Evolutionary conservation across 345 rosid genomes (phyloP), one percentile per base, ranked within the genome.

Genomic region (Rhodamnia argentea): DNA sequence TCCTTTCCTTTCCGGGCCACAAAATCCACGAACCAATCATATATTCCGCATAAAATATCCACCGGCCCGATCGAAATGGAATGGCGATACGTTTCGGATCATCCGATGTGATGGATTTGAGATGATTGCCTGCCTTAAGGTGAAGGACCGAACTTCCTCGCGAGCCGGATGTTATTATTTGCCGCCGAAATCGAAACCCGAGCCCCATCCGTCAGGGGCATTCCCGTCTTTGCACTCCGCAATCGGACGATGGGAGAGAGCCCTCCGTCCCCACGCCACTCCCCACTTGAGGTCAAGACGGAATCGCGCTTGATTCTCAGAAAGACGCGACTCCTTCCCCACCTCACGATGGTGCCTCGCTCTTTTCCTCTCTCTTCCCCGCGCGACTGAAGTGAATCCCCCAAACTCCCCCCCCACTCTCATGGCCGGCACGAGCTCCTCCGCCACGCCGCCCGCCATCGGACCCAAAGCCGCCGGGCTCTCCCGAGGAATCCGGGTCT

Each of bases 351-450:
- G 44, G 0, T 1, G 22, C 32, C 52, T 37, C 70, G 27, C 64
- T 1, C 84, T 83, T 7, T 26, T 24, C 57, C 42, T 50, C 23
- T 27, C 44, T 52, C 13, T 27, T 6, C 23, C 29, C 23, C 37
- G 50, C 85, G 85, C 75, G n/a, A 57, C 84, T 55, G 87, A 76
- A 16, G 27, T 27, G 16, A 26, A 26, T 52, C 40, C 40, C 40
- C 40, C 40, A 37, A 2, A n/a, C 44, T 2, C 20, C 20, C 47
- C 44, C 20, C 4, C 32, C 51, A 74, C 54, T 89, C 62, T 86
- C 88, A 95, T 95, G 99, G 99, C 97, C 78, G 95, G 91, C 85
- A 85, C 93, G 90, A 91, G 93, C 91, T 85, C 89, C 76, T 86
- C 91, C 87, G 40, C 78, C 62, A 22, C 81, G 81, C 26, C 47